A percentile compares a stretch with the other conserved stretches of the same genome.
Conservation (phyloP, 2,329 filamentous ascomycete genomes). For the Aspergillus melleus region DNA sequence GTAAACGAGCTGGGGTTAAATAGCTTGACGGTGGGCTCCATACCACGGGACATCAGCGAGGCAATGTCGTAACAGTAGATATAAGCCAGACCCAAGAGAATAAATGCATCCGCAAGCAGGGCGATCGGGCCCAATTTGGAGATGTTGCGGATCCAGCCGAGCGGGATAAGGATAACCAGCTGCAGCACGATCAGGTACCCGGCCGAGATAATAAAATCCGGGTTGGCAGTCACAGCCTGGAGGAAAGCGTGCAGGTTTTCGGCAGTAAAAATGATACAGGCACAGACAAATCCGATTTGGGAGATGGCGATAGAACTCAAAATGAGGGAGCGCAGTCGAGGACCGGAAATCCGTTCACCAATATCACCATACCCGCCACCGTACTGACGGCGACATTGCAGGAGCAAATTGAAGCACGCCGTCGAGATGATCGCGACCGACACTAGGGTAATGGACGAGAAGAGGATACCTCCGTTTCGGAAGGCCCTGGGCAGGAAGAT, state of each 20-base stretch:
- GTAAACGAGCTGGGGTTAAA: slow-evolving; percentile 93
- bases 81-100: slow-evolving; percentile 84
- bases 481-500: slow-evolving; percentile 82
- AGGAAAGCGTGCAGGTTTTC: slow-evolving; percentile 71
- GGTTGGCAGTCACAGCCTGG: slow-evolving; percentile 57
- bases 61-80: slow-evolving; percentile 91
- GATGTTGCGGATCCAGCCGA: slow-evolving; percentile 90
- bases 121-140: slow-evolving; percentile 93
- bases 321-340: slow-evolving; percentile 64
- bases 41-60: slow-evolving; percentile 66
- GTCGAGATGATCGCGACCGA: slow-evolving; percentile 66
- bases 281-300: slow-evolving; percentile 75
- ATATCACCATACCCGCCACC: slow-evolving; percentile 75
- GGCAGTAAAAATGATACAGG: slow-evolving; percentile 74
- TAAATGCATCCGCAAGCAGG: slow-evolving; percentile 87
- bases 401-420: slow-evolving; percentile 69
- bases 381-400: slow-evolving; percentile 64
- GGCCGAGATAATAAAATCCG: slow-evolving; percentile 52
- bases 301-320: slow-evolving; percentile 71
- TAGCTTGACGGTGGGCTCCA: slow-evolving; percentile 79
- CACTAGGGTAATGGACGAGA: slow-evolving; percentile 69
- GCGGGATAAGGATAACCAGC: slow-evolving; percentile 86
- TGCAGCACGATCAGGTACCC: slow-evolving; percentile 71
- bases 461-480: slow-evolving; percentile 73
- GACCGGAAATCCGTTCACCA: slow-evolving; percentile 65